phyloP scores from a whole-genome alignment of 2,329 filamentous ascomycete genomes.

The Cytospora paraplurivora region DNA sequence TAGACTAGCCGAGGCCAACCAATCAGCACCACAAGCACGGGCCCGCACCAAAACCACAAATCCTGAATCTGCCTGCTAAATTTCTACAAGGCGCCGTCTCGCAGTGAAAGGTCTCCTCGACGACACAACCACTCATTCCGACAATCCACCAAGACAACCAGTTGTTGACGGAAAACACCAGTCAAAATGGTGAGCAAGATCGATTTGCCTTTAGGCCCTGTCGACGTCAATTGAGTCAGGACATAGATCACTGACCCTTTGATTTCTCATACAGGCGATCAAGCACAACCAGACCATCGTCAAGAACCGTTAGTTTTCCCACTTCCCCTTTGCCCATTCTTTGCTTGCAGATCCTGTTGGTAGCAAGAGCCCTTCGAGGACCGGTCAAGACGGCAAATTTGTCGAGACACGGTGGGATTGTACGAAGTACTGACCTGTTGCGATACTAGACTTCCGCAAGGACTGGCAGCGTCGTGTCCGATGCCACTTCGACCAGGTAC shows the following conservation, averaged over 20 bases:
- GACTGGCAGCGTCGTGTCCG: constrained; percentile 99
- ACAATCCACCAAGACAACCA: constrained; percentile 31
- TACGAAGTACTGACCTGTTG: constrained; percentile 43
- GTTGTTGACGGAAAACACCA: constrained; percentile 51
- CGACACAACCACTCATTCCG: constrained; percentile 25
- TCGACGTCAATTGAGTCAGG: constrained; percentile 32
- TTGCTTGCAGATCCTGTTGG: constrained; percentile 32
- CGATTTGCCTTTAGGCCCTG: constrained; percentile 18
- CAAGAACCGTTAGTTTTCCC: constrained; percentile 77
- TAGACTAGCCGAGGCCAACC: neutral
- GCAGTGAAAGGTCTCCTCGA: constrained; percentile 21
- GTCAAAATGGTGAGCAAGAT: constrained; percentile 53
- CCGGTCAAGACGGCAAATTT: constrained; percentile 33
- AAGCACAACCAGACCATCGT: constrained; percentile 99
- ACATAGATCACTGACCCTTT: constrained; percentile 36
- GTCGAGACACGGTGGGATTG: neutral
- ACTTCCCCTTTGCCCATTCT: constrained; percentile 33
- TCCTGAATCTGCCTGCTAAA: constrained; percentile 25
- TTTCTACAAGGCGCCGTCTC: constrained; percentile 23
- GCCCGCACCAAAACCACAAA: constrained; percentile 28
- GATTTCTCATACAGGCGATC: constrained; percentile 71
- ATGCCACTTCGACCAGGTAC: constrained; percentile 99
- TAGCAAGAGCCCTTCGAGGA: constrained; percentile 29
- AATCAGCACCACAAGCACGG: constrained; percentile 19
- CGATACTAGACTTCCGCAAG: constrained; percentile 87